Percentiles rank a stretch among this genome's conserved stretches.
Conservation (phyloP, 2,329 filamentous ascomycete species). For the Hypoxylon sp. region DNA sequence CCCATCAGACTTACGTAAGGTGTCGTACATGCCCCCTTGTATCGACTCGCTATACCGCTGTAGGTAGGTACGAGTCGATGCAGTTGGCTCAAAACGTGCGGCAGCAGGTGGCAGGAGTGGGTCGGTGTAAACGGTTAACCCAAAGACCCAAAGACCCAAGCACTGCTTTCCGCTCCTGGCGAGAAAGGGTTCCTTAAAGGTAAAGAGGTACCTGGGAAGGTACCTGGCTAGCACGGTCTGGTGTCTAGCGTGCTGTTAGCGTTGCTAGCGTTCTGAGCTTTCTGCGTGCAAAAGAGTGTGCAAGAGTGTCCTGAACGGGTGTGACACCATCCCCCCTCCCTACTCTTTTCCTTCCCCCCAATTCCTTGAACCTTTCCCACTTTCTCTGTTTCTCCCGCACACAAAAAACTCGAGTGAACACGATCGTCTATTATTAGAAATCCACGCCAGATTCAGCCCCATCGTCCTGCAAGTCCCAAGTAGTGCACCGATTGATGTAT, state of each 20-base stretch:
- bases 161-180: slow-evolving; percentile 30
- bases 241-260: slow-evolving; percentile 7
- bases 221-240: slow-evolving; percentile 24
- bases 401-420: slow-evolving; percentile 57
- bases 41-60: not conserved
- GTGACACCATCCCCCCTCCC: slow-evolving; percentile 42
- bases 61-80: slow-evolving; percentile 2
- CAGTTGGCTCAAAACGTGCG: slow-evolving; percentile 19
- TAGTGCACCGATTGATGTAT: slow-evolving; percentile 52
- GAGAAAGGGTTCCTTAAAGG: slow-evolving; percentile 9
- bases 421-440: slow-evolving; percentile 68
- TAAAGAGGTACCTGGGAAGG: slow-evolving; percentile 21
- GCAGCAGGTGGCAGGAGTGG: slow-evolving; percentile 19
- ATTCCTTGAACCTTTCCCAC: slow-evolving; percentile 44
- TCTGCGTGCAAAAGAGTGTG: not conserved
- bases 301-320: slow-evolving; percentile 35
- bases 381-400: slow-evolving; percentile 50
- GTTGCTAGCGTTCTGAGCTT: slow-evolving; percentile 10
- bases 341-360: slow-evolving; percentile 35
- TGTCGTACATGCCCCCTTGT: slow-evolving; percentile 2
- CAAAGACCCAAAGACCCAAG: slow-evolving; percentile 17
- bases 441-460: slow-evolving; percentile 67
- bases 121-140: slow-evolving; percentile 26
- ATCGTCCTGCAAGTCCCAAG: slow-evolving; percentile 58
- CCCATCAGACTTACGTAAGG: slow-evolving; percentile 40